Percentiles rank a stretch among this genome's conserved stretches.
These are phyloP conservation scores for Backusella sp. DNA, from an alignment of 192 early-diverging fungal genomes.

Conservation along the genomic window DNA sequence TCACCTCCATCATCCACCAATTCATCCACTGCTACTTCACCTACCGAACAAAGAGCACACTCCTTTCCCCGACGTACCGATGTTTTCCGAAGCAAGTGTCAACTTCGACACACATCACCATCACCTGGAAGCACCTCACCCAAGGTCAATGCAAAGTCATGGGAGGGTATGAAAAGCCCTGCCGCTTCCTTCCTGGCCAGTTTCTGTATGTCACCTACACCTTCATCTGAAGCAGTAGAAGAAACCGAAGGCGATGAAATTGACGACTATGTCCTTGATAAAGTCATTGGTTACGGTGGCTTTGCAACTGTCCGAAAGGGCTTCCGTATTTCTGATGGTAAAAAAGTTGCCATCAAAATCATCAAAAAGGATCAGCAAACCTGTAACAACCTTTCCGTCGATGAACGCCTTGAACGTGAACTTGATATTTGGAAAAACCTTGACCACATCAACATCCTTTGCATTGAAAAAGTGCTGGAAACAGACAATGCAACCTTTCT, in stretches of 20 bases:
- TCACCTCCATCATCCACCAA: constrained; percentile 11
- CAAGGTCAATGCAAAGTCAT: constrained; percentile 25
- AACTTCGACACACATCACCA: neutral
- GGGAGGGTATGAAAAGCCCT: constrained; percentile 30
- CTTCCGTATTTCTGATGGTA: constrained; percentile 40
- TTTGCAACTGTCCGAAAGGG: constrained; percentile 78
- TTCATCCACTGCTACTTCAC: constrained; percentile 4
- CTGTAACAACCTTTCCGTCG: constrained; percentile 8
- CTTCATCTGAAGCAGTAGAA: neutral
- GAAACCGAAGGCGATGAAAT: constrained; percentile 73
- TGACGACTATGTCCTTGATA: constrained; percentile 67
- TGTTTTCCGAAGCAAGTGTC: neutral
- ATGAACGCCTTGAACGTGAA: constrained; percentile 57
- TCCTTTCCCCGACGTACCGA: neutral
- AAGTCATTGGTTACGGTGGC: constrained; percentile 70
- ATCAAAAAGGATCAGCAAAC: constrained; percentile 44
- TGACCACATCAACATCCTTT: constrained; percentile 67
- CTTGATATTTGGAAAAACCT: constrained; percentile 66
- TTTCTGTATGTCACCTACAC: constrained; percentile 25
- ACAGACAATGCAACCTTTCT: constrained; percentile 66
- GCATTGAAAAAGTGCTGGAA: constrained; percentile 64
- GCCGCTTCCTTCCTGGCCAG: constrained; percentile 38
- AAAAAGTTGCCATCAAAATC: constrained; percentile 70
- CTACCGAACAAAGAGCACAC: neutral
- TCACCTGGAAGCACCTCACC: constrained; percentile 9